These are phyloP conservation scores for Aurifilum marmelostoma DNA, from an alignment of 2,329 filamentous ascomycete genomes.

Conservation along the genomic window DNA sequence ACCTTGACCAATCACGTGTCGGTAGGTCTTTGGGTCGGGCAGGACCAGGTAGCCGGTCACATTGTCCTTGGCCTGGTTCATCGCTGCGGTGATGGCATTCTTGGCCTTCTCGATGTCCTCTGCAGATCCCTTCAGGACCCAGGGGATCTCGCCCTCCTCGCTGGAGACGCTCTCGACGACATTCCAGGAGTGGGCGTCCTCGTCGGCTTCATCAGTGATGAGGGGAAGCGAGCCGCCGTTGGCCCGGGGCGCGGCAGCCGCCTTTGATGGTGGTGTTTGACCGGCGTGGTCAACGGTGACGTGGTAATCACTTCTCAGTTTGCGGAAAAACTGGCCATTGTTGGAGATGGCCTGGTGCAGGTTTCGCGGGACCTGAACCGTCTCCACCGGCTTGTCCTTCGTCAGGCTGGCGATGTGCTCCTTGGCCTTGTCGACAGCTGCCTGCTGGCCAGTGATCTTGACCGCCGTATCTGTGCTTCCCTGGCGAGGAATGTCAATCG, in stretches of 20 bases:
- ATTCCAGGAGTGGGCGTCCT: constrained; percentile 81
- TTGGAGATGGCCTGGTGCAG: constrained; percentile 85
- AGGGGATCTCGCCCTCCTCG: constrained; percentile 78
- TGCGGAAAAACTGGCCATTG: constrained; percentile 92
- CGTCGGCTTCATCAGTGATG: constrained; percentile 77
- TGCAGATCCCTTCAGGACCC: constrained; percentile 79
- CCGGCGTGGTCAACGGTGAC: constrained; percentile 93
- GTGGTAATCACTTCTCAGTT: constrained; percentile 80
- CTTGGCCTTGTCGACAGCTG: constrained; percentile 83
- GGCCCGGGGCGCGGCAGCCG: constrained; percentile 57
- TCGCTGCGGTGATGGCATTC: constrained; percentile 70
- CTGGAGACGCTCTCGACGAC: constrained; percentile 65
- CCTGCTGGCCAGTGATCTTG: constrained; percentile 79
- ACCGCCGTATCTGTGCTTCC: constrained; percentile 82
- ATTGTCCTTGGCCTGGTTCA: constrained; percentile 72
- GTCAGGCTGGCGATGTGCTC: constrained; percentile 77
- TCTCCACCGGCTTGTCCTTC: constrained; percentile 87
- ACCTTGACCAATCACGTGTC: constrained; percentile 85
- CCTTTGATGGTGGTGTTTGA: constrained; percentile 73
- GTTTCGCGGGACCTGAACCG: constrained; percentile 78
- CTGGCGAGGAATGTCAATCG: constrained; percentile 89
- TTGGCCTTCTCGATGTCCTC: constrained; percentile 85
- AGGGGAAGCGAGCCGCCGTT: constrained; percentile 75
- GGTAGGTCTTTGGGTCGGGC: constrained; percentile 86
- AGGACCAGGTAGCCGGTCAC: constrained; percentile 86